Evolutionary conservation across 2,329 filamentous ascomycete genomes (phyloP).

Genomic region (Phialemoniopsis sp.): DNA sequence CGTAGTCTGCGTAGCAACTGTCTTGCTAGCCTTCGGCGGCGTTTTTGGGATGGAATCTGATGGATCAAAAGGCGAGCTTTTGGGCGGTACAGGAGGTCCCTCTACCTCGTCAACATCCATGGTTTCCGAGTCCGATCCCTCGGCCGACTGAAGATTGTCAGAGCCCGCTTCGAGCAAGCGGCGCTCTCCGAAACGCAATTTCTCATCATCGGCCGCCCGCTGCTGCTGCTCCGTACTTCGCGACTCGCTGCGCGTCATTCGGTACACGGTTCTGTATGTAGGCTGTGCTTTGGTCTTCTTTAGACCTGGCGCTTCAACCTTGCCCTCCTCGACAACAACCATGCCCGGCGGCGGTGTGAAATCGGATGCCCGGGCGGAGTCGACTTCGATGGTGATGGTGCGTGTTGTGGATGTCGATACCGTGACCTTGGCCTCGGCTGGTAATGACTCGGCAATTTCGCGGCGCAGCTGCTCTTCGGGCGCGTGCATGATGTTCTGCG

Average conservation of each 20-base stretch:
- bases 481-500: too few species aligned
- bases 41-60: not conserved
- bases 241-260: constrained; percentile 45
- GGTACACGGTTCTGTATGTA: constrained; percentile 56
- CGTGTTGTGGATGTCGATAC: constrained; percentile 57
- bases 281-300: constrained; percentile 17
- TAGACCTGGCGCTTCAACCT: constrained; percentile 9
- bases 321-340: constrained; percentile 51
- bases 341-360: constrained; percentile 54
- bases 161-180: constrained; percentile 13
- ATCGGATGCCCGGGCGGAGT: constrained; percentile 45
- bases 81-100: constrained; percentile 9
- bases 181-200: constrained; percentile 12
- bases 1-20: too few species aligned
- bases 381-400: constrained; percentile 61
- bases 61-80: constrained; percentile 2
- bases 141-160: constrained; percentile 17
- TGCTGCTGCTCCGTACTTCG: constrained; percentile 13
- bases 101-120: too few species aligned
- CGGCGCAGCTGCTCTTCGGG: constrained; percentile 44
- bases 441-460: constrained; percentile 50
- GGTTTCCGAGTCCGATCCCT: too few species aligned
- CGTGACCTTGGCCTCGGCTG: constrained; percentile 52
- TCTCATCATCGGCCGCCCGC: not conserved
- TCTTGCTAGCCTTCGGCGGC: too few species aligned